These are phyloP conservation scores for Nymphaea thermarum DNA, from an alignment of 164 flowering plant species.

Conservation along the genomic window DNA sequence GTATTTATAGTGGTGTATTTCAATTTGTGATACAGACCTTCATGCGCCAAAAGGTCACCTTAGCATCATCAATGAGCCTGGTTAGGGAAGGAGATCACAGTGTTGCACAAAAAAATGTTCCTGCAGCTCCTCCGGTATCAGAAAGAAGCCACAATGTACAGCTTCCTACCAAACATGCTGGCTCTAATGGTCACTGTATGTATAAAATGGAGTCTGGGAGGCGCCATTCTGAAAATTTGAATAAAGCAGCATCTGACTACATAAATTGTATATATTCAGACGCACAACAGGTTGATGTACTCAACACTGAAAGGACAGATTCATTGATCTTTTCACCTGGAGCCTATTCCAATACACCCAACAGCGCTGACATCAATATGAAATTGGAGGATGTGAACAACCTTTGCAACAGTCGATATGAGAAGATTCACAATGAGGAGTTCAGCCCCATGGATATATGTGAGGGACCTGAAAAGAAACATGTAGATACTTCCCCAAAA, in stretches of 20 bases:
- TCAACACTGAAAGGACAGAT: conserved; percentile 6
- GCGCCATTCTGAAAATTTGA: conserved; percentile 9
- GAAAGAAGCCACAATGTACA: conserved; percentile 9
- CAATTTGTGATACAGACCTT: conserved; percentile 42
- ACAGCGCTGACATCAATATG: conserved; percentile 1
- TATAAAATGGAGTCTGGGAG: conserved; percentile 6
- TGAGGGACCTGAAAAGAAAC: conserved; percentile 22
- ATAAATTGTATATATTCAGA: conserved; percentile 12
- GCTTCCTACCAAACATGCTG: conserved; percentile 7
- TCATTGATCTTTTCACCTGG: conserved; percentile 6
- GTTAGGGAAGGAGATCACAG: conserved; percentile 16
- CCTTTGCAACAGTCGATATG: conserved; percentile 4
- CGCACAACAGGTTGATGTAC: conserved; percentile 6
- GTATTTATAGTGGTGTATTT: background rate
- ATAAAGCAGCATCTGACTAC: conserved; percentile 14
- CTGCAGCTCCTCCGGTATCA: conserved; percentile 8
- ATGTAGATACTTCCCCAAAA: conserved; percentile 29
- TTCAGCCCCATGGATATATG: conserved; percentile 11
- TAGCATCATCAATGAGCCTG: conserved; percentile 33
- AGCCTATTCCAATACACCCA: conserved; percentile 4
- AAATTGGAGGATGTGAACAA: conserved; percentile 3
- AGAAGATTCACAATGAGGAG: conserved; percentile 11
- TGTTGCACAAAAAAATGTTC: conserved; percentile 13
- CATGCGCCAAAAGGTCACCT: conserved; percentile 72
- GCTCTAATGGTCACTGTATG: conserved; percentile 5